A percentile compares a stretch with the other conserved stretches of the same genome.
phyloP scores from a whole-genome alignment of 2,329 filamentous ascomycete genomes.

The Venturia pyrina region DNA sequence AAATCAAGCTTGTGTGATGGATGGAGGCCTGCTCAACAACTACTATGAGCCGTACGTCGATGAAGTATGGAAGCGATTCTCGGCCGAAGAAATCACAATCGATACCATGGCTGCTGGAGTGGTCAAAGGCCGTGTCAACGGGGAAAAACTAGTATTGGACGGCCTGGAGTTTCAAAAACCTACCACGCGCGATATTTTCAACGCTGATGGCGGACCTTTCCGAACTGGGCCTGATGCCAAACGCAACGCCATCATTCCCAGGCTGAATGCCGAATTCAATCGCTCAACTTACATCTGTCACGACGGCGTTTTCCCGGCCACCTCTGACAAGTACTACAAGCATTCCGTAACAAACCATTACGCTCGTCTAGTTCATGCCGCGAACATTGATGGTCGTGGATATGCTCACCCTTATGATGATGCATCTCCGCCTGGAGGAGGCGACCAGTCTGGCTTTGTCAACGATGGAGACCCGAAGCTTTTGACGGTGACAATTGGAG shows the following conservation, averaged over 20 bases:
- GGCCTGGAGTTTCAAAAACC: slow-evolving; percentile 45
- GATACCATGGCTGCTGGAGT: slow-evolving; percentile 18
- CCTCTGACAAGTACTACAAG: slow-evolving; percentile 23
- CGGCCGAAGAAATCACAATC: slow-evolving; percentile 44
- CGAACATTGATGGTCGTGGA: slow-evolving; percentile 49
- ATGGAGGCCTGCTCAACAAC: slow-evolving; percentile 36
- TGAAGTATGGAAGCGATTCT: slow-evolving; percentile 42
- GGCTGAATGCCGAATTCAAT: slow-evolving; percentile 68
- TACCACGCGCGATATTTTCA: slow-evolving; percentile 53
- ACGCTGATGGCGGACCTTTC: slow-evolving; percentile 55
- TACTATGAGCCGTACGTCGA: slow-evolving; percentile 45
- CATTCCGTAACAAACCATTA: slow-evolving; percentile 44
- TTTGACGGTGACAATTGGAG: slow-evolving; percentile 38
- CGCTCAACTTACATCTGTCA: slow-evolving; percentile 53
- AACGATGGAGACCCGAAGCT: slow-evolving; percentile 37
- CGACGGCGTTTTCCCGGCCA: slow-evolving; percentile 26
- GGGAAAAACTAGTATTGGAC: slow-evolving; percentile 36
- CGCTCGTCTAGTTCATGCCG: slow-evolving; percentile 48
- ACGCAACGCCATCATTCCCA: slow-evolving; percentile 55
- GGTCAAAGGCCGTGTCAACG: slow-evolving; percentile 45
- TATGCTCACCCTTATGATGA: slow-evolving; percentile 61
- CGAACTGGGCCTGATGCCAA: slow-evolving; percentile 31
- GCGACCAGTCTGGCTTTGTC: slow-evolving; percentile 45
- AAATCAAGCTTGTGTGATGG: slow-evolving; percentile 36
- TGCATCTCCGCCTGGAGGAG: slow-evolving; percentile 48